Evolutionary conservation across 495 filamentous ascomycete genomes (phyloP), one percentile per base, ranked within the genome.

Genomic region (Neurospora africana): DNA sequence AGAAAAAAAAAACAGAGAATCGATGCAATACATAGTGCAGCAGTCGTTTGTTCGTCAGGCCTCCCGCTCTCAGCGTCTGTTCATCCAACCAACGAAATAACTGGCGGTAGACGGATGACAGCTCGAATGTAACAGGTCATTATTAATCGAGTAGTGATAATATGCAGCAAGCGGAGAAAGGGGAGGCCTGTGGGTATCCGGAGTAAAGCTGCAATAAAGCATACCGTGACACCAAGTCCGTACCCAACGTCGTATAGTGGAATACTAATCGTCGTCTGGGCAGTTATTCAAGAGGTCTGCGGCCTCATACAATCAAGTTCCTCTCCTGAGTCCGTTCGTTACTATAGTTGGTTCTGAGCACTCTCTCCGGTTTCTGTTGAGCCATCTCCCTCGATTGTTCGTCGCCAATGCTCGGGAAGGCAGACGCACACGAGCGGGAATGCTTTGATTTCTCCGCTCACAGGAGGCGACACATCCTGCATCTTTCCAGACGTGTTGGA

Each of bases 361-460:
- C 82, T 87, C 30, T 86, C 86, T 72, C 81, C 84, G 3, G 86
- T 86, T 72, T 87, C 86, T 36, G 86, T 87, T 33, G 86, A 87
- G 33, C 86, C 86, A 73, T 97, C 93, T 70, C 92, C 94, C 72
- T 99, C 94, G 76, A 98, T 94, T 21, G 97, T 98, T 83, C 94
- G 95, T 78, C 91, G 90, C 96, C 96, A 99, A 80, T 98, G 93
- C 77, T 98, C 93, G 21, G 96, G 96, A 15, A 98, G 85, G 81
- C 96, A 99, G 38, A 99, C 94, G 80, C 96, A 99, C 30, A 99
- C 96, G 72, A 99, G 86, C 72, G 95, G 95, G 86, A 99, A 99
- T 39, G 96, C 96, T 81, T 98, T 98, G 83, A 98, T 94, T 78
- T 98, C 95, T 72, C 92, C 93, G 68, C 86, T 89, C 2, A 86